Percentiles rank a stretch among this genome's conserved stretches.
Conservation (phyloP, 2,329 filamentous ascomycete genomes). For the Epichloe coenophiala region DNA sequence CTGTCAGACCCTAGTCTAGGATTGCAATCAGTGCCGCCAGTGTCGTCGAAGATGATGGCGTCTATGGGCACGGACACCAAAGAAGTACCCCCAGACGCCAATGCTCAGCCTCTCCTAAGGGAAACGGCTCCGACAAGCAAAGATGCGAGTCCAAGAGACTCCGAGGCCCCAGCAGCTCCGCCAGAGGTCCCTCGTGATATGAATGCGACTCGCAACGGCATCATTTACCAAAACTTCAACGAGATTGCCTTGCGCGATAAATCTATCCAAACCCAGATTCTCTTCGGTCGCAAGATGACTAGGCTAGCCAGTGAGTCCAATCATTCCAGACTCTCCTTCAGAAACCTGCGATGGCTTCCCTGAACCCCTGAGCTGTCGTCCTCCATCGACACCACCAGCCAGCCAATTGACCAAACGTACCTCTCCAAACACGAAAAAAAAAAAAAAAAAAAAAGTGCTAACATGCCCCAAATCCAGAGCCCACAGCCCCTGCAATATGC, state of each 20-base stretch:
- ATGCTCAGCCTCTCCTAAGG: constrained; percentile 6
- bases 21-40: background rate
- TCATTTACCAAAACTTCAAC: constrained; percentile 48
- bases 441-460: background rate
- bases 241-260: constrained; percentile 42
- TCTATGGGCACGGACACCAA: background rate
- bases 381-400: background rate
- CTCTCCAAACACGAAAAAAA: background rate
- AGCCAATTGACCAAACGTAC: too few species aligned
- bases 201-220: constrained; percentile 31
- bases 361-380: too few species aligned
- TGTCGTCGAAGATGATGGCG: background rate
- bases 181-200: constrained; percentile 7
- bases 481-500: constrained; percentile 45
- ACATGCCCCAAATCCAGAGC: constrained; percentile 24
- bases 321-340: background rate
- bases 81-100: background rate
- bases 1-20: background rate
- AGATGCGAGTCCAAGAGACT: constrained; percentile 4
- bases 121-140: constrained; percentile 7
- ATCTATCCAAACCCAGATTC: constrained; percentile 41
- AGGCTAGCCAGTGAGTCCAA: constrained; percentile 37
- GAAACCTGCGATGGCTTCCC: too few species aligned
- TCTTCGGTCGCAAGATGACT: constrained; percentile 46
- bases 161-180: constrained; percentile 9